Evolutionary conservation across 1,284 basidiomycete genomes (phyloP), one percentile per base, ranked within the genome.

Genomic region (Paramarasmius palmivorus): DNA sequence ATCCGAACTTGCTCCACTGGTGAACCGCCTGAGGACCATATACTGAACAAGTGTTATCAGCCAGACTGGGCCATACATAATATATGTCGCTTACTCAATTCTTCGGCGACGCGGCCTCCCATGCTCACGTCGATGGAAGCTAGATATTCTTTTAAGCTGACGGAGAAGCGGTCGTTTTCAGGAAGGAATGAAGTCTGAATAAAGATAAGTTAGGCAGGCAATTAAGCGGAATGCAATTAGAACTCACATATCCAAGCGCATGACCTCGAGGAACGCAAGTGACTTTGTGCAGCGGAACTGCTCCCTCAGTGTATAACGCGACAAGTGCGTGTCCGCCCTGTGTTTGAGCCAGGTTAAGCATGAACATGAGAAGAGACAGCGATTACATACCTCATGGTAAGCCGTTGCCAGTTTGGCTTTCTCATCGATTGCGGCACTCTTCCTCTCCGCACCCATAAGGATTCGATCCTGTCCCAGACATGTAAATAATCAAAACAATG

Each of bases 211-310:
- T 52, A 63, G 57, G 56, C n/a, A 22, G 44, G 23, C 36, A 26
- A 19, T 17, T 29, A 32, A 37, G 42, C 57, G 46, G 51, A 51
- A 49, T 53, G 45, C 46, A 37, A 49, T 48, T 54, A 49, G 50
- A 44, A 80, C 87, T 61, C 72, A 92, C 90, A 63, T 94, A 76
- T 59, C 95, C 95, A 34, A 97, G 80, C 17, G 93, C 90, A 64
- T 94, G 92, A 29, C 95, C 95, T 63, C 95, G 88, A 47, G 94
- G 95, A 57, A 98, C 84, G 70, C 95, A 95, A 17, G 95, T 98
- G 23, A 96, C 95, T 76, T 95, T 97, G 71, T 98, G 95, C 59
- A 98, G 72, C 26, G 95, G 95, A 82, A 94, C 93, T 25, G 94
- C 93, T 52, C 94, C 95, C 56, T 92, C 83, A 0, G 95, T 97